Conservation (phyloP, 257 asterid species). For the Gynochthodes officinalis region DNA sequence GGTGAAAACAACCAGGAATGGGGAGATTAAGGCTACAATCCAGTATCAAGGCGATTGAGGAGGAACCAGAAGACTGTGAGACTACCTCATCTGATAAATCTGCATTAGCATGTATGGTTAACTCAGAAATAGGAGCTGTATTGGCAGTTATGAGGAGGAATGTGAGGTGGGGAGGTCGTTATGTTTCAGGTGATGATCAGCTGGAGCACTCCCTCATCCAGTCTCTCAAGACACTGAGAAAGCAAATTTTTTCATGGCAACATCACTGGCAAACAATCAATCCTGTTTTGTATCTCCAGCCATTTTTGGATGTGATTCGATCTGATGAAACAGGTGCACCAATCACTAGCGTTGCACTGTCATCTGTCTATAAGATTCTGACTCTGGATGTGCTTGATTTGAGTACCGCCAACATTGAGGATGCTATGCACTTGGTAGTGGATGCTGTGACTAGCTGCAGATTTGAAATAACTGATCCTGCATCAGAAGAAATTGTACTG, state of each 20-base stretch:
- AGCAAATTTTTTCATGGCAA: constrained; percentile 78
- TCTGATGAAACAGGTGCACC: constrained; percentile 99
- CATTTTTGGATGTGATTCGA: constrained; percentile 85
- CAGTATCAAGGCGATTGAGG: constrained; percentile 82
- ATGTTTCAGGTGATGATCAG: constrained; percentile 93
- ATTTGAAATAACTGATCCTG: constrained; percentile 94
- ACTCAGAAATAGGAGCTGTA: constrained; percentile 91
- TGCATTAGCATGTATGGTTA: constrained; percentile 75
- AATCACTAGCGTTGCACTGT: constrained; percentile 86
- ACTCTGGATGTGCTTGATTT: constrained; percentile 79
- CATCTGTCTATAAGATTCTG: constrained; percentile 86
- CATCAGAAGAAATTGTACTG: constrained; percentile 92
- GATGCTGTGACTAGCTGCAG: constrained; percentile 98
- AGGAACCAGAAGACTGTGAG: constrained; percentile 92
- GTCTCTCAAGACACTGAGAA: constrained; percentile 75
- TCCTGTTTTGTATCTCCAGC: constrained; percentile 87
- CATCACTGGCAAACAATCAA: constrained; percentile 75
- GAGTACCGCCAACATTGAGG: constrained; percentile 64
- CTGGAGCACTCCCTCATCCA: constrained; percentile 93
- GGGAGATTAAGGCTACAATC: constrained; percentile 81
- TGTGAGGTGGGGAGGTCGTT: constrained; percentile 98
- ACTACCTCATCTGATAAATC: constrained; percentile 53
- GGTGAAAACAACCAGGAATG: constrained; percentile 39
- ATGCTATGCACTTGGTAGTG: constrained; percentile 84
- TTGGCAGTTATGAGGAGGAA: constrained; percentile 98